Evolutionary conservation across 352 stramenopile genomes (phyloP), one percentile per base, ranked within the genome.

Genomic region (Pythium myriotylum): DNA sequence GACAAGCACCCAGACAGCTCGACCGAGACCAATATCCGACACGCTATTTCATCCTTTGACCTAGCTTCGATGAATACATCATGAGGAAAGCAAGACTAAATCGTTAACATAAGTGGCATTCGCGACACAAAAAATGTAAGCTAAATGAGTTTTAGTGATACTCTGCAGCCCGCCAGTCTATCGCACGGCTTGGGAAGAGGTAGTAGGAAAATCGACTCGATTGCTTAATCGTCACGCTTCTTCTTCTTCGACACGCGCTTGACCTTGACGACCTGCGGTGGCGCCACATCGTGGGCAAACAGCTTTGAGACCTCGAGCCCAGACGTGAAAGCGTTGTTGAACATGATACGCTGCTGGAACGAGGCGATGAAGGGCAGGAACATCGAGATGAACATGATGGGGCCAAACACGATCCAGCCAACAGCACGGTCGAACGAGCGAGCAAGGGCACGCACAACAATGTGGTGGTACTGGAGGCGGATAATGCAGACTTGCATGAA

Each of bases 321-420:
- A 13, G 86, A 92, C 48, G 84, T 95, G 67, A 95, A 95, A 23
- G 86, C 86, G 60, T 89, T 92, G 76, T 95, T 95, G 65, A 95
- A 95, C 86, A 95, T 95, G 54, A 95, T 82, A 53, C 86, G 84
- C 71, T 95, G 84, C 74, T 95, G 86, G 78, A 94, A 95, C 10
- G 74, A 81, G 19, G 83, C 80, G 62, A 95, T 86, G 72, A 95
- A 95, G 16, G 86, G 86, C 70, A 95, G 63, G 76, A 95, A 95
- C 86, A 95, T 95, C 41, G 84, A 77, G 37, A 95, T 76, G 60
- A 95, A 82, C 77, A 95, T 87, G 73, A 95, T 92, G 32, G 86
- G 86, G 14, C 86, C 86, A 54, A 95, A 95, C 46, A 95, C 82
- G 53, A 95, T 92, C 86, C 86, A 95, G 51, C 86, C 86, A 32